Percentiles rank a stretch among this genome's conserved stretches.
These are phyloP conservation scores for Suillus bovinus DNA, from an alignment of 768 basidiomycete species.

Conservation along the genomic window DNA sequence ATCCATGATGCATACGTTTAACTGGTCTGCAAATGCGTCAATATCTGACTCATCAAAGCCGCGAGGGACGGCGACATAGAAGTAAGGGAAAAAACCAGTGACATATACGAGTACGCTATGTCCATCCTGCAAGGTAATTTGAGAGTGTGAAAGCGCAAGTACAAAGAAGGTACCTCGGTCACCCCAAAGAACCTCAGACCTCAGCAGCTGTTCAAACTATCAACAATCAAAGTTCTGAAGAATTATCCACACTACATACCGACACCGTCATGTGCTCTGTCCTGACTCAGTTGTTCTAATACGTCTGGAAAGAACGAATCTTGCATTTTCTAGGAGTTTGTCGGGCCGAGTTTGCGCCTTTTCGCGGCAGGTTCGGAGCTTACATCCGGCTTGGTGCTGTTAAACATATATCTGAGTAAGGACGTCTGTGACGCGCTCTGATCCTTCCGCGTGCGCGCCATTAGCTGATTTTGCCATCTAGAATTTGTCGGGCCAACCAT, in stretches of 20 bases:
- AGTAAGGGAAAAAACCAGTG: constrained; percentile 86
- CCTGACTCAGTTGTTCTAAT: constrained; percentile 59
- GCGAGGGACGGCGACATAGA: constrained; percentile 85
- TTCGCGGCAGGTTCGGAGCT: constrained; percentile 46
- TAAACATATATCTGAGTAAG: constrained; percentile 6
- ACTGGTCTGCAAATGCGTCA: constrained; percentile 56
- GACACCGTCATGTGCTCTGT: constrained; percentile 39
- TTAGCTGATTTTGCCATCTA: constrained; percentile 17
- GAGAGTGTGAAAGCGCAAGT: not conserved
- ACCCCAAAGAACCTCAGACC: constrained; percentile 89
- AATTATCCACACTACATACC: constrained; percentile 35
- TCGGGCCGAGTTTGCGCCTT: constrained; percentile 50
- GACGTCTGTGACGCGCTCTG: not conserved
- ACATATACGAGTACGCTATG: constrained; percentile 88
- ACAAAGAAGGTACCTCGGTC: constrained; percentile 59
- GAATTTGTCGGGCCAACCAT: constrained; percentile 9
- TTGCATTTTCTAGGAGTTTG: constrained; percentile 30
- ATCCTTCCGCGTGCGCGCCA: constrained; percentile 16
- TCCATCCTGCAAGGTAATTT: constrained; percentile 53
- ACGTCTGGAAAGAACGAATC: constrained; percentile 59
- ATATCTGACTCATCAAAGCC: constrained; percentile 76
- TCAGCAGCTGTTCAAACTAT: constrained; percentile 51
- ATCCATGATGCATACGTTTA: constrained; percentile 63
- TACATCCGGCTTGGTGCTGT: constrained; percentile 25
- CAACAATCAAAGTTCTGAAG: not conserved